These are phyloP conservation scores for Fagopyrum esculentum DNA, from an alignment of 148 eudicot genomes.

Conservation along the genomic window DNA sequence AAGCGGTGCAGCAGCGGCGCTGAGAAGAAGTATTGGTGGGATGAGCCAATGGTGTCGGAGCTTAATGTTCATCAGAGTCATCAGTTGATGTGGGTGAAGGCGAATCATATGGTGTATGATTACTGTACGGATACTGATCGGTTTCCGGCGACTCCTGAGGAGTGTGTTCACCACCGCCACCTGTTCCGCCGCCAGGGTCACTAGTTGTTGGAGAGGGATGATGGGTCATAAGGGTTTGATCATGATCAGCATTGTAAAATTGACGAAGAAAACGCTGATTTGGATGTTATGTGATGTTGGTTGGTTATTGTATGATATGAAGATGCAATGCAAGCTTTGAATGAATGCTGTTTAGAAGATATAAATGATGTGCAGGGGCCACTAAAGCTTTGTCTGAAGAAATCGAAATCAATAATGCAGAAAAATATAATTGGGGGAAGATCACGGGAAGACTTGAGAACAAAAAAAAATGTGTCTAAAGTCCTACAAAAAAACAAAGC, in stretches of 20 bases:
- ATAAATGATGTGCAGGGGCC: too few relatives aligned
- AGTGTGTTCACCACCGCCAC: constrained; percentile 76
- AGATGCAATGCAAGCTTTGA: background rate
- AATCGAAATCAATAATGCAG: too few relatives aligned
- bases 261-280: background rate
- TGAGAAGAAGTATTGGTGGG: constrained; percentile 57
- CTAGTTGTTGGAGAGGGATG: background rate
- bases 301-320: background rate
- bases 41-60: constrained; percentile 52
- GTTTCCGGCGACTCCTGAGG: constrained; percentile 49
- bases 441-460: too few relatives aligned
- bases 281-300: background rate
- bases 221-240: constrained; percentile 16
- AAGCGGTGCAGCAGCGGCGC: constrained; percentile 39
- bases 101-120: constrained; percentile 68
- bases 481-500: too few relatives aligned
- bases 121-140: constrained; percentile 63
- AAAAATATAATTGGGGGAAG: too few relatives aligned
- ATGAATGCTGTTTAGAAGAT: background rate
- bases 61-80: constrained; percentile 70
- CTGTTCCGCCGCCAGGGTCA: constrained; percentile 8
- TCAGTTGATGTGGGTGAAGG: constrained; percentile 70
- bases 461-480: too few relatives aligned
- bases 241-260: constrained; percentile 8
- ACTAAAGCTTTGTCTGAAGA: too few relatives aligned